These are phyloP conservation scores for Phenoliferia sp. DNA, from an alignment of 1,284 basidiomycete genomes.

Conservation along the genomic window DNA sequence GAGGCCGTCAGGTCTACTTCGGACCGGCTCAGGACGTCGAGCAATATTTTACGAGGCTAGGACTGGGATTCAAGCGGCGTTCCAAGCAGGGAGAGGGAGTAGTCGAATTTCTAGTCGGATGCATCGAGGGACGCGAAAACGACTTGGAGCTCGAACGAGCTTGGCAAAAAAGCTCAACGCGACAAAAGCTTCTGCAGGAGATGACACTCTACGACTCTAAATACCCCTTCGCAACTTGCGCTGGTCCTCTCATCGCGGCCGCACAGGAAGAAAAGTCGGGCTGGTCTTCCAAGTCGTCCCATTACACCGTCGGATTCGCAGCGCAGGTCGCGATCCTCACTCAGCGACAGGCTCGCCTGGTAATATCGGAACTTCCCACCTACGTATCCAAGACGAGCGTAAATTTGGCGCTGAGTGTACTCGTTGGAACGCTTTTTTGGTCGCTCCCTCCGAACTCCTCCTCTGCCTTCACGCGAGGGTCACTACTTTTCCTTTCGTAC, in stretches of 20 bases:
- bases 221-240: slow-evolving; percentile 58
- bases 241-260: slow-evolving; percentile 21
- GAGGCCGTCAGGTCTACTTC: slow-evolving; percentile 72
- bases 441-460: slow-evolving; percentile 27
- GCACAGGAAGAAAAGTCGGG: slow-evolving; percentile 18
- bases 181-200: slow-evolving; percentile 55
- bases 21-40: slow-evolving; percentile 68
- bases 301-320: slow-evolving; percentile 34
- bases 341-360: slow-evolving; percentile 34
- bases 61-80: slow-evolving; percentile 52
- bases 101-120: slow-evolving; percentile 71
- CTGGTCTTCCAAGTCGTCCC: slow-evolving; percentile 14
- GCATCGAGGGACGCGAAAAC: slow-evolving; percentile 65
- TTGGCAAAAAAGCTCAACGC: slow-evolving; percentile 56
- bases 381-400: slow-evolving; percentile 36
- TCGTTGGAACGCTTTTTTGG: slow-evolving; percentile 36
- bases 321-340: slow-evolving; percentile 32
- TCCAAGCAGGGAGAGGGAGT: slow-evolving; percentile 58
- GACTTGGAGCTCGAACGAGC: slow-evolving; percentile 66
- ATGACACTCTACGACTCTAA: slow-evolving; percentile 55
- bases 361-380: slow-evolving; percentile 33
- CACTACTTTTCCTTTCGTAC: slow-evolving; percentile 30
- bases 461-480: slow-evolving; percentile 35
- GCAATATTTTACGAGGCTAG: slow-evolving; percentile 69
- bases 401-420: slow-evolving; percentile 34